Percentiles rank a stretch among this genome's conserved stretches.
Conservation (phyloP, 2,329 filamentous ascomycete genomes). For the Fusarium camptoceras region DNA sequence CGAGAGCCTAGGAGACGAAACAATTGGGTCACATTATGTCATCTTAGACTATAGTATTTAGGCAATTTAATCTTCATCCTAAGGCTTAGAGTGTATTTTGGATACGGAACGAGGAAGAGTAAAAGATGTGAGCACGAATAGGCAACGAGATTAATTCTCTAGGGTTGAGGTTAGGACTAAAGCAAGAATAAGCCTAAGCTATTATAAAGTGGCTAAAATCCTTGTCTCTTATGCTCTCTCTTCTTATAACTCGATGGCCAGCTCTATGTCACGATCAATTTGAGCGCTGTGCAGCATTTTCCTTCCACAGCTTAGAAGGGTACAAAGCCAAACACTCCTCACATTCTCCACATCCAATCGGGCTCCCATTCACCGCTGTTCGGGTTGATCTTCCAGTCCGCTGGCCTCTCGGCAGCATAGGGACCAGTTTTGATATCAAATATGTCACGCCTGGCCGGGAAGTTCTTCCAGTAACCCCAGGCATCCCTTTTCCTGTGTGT, state of each 20-base stretch:
- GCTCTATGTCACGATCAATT: not conserved
- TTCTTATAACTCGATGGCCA: not conserved
- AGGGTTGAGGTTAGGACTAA: too few relatives aligned
- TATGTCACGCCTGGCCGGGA: slow-evolving; percentile 21
- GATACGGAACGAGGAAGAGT: not conserved
- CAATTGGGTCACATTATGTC: too few relatives aligned
- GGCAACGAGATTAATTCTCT: not conserved
- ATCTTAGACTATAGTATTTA: too few relatives aligned
- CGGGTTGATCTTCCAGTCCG: slow-evolving; percentile 13
- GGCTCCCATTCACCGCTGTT: slow-evolving; percentile 24
- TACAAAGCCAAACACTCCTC: slow-evolving; percentile 27
- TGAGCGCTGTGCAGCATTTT: not conserved
- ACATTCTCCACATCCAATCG: slow-evolving; percentile 32
- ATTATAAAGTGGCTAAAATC: not conserved
- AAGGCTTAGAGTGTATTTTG: not conserved
- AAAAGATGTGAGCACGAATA: not conserved
- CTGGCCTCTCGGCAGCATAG: slow-evolving; percentile 20
- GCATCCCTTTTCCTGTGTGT: slow-evolving; percentile 25
- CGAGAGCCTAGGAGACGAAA: too few relatives aligned
- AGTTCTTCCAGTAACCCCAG: slow-evolving; percentile 21
- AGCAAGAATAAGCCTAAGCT: not conserved
- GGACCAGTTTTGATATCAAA: slow-evolving; percentile 31
- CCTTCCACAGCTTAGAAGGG: slow-evolving; percentile 26
- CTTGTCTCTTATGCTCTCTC: not conserved
- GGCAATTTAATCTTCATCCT: not conserved